A percentile compares a stretch with the other conserved stretches of the same genome.
Conservation (phyloP, 208 protist species). For the Lotmaria passim region DNA sequence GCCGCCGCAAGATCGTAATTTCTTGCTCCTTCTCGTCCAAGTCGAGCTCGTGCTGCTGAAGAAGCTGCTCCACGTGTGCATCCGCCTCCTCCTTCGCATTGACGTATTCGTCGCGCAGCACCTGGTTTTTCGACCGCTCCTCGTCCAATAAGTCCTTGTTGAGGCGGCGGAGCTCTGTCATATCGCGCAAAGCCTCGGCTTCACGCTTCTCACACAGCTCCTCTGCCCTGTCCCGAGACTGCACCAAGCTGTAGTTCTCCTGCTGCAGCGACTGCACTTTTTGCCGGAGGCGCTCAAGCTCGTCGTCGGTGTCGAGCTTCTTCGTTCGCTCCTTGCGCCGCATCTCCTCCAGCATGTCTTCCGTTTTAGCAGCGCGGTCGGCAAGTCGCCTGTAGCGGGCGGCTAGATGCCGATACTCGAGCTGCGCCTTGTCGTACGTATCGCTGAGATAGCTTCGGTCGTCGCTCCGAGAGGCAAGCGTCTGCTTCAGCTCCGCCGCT, state of each 20-base stretch:
- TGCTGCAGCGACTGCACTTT: slow-evolving; percentile 63
- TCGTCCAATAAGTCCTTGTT: slow-evolving; percentile 67
- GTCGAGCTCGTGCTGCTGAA: slow-evolving; percentile 49
- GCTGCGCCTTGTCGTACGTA: slow-evolving; percentile 69
- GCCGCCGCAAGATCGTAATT: slow-evolving; percentile 41
- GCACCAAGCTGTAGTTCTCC: slow-evolving; percentile 64
- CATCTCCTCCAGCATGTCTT: slow-evolving; percentile 59
- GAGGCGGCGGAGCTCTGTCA: slow-evolving; percentile 69
- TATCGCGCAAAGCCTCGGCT: slow-evolving; percentile 73
- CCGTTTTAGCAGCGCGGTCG: slow-evolving; percentile 55
- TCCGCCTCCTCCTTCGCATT: slow-evolving; percentile 43
- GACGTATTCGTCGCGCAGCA: slow-evolving; percentile 47
- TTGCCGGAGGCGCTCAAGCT: slow-evolving; percentile 56
- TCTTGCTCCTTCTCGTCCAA: slow-evolving; percentile 56
- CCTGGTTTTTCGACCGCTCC: slow-evolving; percentile 53
- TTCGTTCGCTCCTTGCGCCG: slow-evolving; percentile 41
- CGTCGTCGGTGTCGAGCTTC: slow-evolving; percentile 40
- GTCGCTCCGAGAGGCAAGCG: slow-evolving; percentile 39
- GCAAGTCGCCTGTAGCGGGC: slow-evolving; percentile 56
- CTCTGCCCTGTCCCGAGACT: slow-evolving; percentile 74
- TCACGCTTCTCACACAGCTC: slow-evolving; percentile 78
- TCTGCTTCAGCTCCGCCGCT: slow-evolving; percentile 57
- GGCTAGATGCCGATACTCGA: slow-evolving; percentile 85
- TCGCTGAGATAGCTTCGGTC: slow-evolving; percentile 47
- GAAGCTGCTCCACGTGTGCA: slow-evolving; percentile 51